Percentiles rank a stretch among this genome's conserved stretches.
These are phyloP conservation scores for Asterochloris erici DNA, from an alignment of 139 green algal species.

Conservation along the genomic window DNA sequence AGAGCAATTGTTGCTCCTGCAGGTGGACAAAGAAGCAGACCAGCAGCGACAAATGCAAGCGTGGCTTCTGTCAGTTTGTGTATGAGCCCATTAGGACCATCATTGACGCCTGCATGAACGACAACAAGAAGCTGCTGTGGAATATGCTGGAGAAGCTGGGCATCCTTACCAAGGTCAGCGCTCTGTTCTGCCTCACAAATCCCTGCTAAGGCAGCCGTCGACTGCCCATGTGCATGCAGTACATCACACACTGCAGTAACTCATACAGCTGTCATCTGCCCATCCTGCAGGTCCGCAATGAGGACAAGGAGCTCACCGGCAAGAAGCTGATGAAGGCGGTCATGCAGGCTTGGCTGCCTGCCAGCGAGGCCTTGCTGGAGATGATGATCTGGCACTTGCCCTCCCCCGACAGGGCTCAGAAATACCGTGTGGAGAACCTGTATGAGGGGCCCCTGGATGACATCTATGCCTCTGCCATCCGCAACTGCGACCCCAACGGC, in stretches of 20 bases:
- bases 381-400: slow-evolving; percentile 96
- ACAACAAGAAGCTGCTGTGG: slow-evolving; percentile 96
- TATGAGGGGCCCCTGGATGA: slow-evolving; percentile 98
- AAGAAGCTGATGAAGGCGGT: slow-evolving; percentile 89
- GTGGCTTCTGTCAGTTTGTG: slow-evolving; percentile 98
- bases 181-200: slow-evolving; percentile 28
- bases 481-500: slow-evolving; percentile 92
- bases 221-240: background rate
- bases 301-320: slow-evolving; percentile 64
- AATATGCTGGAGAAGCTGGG: slow-evolving; percentile 90
- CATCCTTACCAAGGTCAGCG: slow-evolving; percentile 78
- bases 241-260: too few species aligned
- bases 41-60: slow-evolving; percentile 82
- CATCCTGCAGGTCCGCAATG: background rate
- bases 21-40: slow-evolving; percentile 93
- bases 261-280: too few species aligned
- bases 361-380: slow-evolving; percentile 92
- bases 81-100: slow-evolving; percentile 96
- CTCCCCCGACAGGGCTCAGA: slow-evolving; percentile 78
- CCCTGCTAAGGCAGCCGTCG: slow-evolving; percentile 78
- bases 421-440: slow-evolving; percentile 95
- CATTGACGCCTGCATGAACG: slow-evolving; percentile 94
- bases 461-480: slow-evolving; percentile 87
- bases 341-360: slow-evolving; percentile 95
- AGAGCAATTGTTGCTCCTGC: too few species aligned